Base-by-base conservation (phyloP, 805 yeast species). In the Starmera dryadoides region DNA sequence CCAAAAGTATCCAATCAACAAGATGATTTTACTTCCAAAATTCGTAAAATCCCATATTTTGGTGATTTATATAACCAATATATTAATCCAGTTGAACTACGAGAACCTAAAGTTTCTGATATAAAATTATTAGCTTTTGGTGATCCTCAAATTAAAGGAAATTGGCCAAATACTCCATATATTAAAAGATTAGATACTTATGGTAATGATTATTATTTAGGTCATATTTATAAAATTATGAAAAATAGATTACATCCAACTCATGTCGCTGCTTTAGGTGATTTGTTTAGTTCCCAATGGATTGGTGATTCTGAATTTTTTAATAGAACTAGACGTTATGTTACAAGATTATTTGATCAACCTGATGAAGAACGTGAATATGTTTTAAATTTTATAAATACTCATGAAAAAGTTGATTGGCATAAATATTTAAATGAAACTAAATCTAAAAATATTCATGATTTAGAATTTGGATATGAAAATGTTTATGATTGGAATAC, bases 131-230 rank as follows among this genome's bases (percentile, higher is more conserved):
- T 89, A 46, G 83, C 95, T 6, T 81, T 88, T 59, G 98, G 98
- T 6, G 98, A 93, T 55, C 98, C 98, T 0, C 98, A 93, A 64
- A 89, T 93, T 59, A 85, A 91, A 45, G 98, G 98, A 2, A 76
- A 80, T 49, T 79, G 86, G 83, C 75, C 73, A 7, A 64, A 68
- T 20, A 82, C 95, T 1, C 75, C 81, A 12, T 78, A 80, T 52
- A 67, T 86, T 42, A 82, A 85, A 43, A 62, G 86, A 37, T 63
- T 93, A 20, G 98, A 93, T 55, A 83, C 85, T 40, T 82, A 61
- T 53, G 98, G 96, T 2, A 93, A 93, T 63, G 98, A 93, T 63
- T 73, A 77, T 48, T 93, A 81, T 54, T 63, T 93, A 43, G 94
- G 95, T 2, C 97, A 89, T 52, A 81, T 91, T 19, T 87, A 81